phyloP scores from a whole-genome alignment of 306 rosid genomes.

The Senna tora region DNA sequence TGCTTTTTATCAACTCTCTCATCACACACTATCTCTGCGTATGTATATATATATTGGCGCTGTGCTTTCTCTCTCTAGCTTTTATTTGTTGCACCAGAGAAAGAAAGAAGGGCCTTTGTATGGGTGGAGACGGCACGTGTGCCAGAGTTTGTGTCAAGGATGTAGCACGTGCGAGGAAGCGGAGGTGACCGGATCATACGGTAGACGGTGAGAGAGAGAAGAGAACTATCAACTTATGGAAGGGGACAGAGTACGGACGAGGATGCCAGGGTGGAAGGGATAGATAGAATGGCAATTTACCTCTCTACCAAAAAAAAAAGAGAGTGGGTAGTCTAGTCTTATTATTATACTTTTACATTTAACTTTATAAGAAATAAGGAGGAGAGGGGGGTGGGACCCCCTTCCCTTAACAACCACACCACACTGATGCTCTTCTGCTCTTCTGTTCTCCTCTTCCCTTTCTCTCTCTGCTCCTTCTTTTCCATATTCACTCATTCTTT shows the following conservation, averaged over 20 bases:
- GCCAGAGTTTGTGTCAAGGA: not conserved
- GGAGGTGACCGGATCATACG: not conserved
- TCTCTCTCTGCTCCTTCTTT: not conserved
- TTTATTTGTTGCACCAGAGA: slow-evolving; percentile 87
- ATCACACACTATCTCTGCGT: slow-evolving; percentile 14
- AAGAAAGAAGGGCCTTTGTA: slow-evolving; percentile 49
- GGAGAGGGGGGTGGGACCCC: not conserved
- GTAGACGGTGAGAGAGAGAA: slow-evolving; percentile 31
- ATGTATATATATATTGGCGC: slow-evolving; percentile 2
- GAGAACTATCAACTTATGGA: slow-evolving; percentile 36
- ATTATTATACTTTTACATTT: not conserved
- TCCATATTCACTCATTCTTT: not conserved
- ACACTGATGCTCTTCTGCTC: not conserved
- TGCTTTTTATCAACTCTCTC: slow-evolving; percentile 26
- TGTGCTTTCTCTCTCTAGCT: slow-evolving; percentile 49
- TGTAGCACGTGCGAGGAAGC: slow-evolving; percentile 39
- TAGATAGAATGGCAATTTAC: slow-evolving; percentile 34
- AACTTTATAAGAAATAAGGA: not conserved
- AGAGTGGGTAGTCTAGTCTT: not conserved
- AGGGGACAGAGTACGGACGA: slow-evolving; percentile 79
- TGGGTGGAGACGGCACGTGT: slow-evolving; percentile 51
- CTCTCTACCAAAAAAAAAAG: not conserved
- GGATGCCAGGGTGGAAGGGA: slow-evolving; percentile 75
- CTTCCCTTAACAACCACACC: not conserved
- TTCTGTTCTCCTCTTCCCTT: too few species aligned